These are phyloP conservation scores for Ploettnerulaceae sp. DNA, from an alignment of 2,329 filamentous ascomycete genomes.

Conservation along the genomic window DNA sequence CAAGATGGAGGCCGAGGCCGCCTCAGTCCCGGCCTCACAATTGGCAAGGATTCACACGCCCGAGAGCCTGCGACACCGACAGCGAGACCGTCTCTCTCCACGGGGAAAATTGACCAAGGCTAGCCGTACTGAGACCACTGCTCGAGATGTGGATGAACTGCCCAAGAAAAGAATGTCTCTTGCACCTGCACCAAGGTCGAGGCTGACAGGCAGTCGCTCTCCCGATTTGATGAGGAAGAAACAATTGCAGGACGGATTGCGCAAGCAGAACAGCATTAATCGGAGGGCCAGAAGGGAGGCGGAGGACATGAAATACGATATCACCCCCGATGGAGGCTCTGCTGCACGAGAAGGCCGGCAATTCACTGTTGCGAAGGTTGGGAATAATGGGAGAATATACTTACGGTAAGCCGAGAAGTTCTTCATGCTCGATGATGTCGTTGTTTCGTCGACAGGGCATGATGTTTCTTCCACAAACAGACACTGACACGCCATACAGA, in stretches of 20 bases:
- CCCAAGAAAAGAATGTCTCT: conserved; percentile 22
- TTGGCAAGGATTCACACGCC: conserved; percentile 24
- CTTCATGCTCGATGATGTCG: conserved; percentile 17
- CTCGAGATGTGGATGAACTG: conserved; percentile 22
- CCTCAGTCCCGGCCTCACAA: conserved; percentile 16
- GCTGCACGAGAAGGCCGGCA: conserved; percentile 41
- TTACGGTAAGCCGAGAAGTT: conserved; percentile 55
- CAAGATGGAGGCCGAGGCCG: conserved; percentile 20
- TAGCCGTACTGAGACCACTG: conserved; percentile 21
- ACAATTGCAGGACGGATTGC: conserved; percentile 28
- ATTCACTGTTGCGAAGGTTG: conserved; percentile 77
- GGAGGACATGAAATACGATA: conserved; percentile 51
- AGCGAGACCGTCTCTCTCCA: conserved; percentile 33
- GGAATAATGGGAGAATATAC: conserved; percentile 78
- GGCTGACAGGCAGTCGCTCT: conserved; percentile 19
- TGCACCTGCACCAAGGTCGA: conserved; percentile 25
- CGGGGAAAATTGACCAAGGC: conserved; percentile 29
- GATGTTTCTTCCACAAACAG: conserved; percentile 9
- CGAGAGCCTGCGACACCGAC: conserved; percentile 33
- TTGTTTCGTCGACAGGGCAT: conserved; percentile 11
- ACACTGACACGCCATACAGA: conserved; percentile 37
- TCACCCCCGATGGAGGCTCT: conserved; percentile 56
- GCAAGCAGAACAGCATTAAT: conserved; percentile 29
- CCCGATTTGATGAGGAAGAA: conserved; percentile 25
- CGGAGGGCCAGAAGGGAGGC: conserved; percentile 25